Conservation (phyloP, 2,329 filamentous ascomycete species). For the Xylariaceae sp. region DNA sequence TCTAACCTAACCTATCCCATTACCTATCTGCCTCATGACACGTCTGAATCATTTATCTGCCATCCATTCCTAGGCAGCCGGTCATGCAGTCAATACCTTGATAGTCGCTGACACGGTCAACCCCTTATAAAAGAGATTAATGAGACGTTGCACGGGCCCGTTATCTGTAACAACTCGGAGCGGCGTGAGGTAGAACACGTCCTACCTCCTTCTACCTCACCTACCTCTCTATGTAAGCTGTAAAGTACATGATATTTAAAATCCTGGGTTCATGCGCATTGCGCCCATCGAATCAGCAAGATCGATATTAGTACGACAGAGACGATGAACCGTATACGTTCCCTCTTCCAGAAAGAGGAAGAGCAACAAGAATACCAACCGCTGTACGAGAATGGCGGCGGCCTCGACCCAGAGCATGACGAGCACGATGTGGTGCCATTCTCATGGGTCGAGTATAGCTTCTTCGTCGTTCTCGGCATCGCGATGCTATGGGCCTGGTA, state of each 20-base stretch:
- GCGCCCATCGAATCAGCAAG: background rate
- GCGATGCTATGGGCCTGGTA: slow-evolving; percentile 98
- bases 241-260: no score
- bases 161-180: no score
- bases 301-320: background rate
- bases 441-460: slow-evolving; percentile 78
- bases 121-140: no score
- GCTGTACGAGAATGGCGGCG: slow-evolving; percentile 26
- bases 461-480: slow-evolving; percentile 80
- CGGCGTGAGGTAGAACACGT: no score
- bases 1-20: slow-evolving; percentile 12
- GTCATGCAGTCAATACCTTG: no score
- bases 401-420: slow-evolving; percentile 16
- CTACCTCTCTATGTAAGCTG: no score
- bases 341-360: slow-evolving; percentile 31
- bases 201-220: no score
- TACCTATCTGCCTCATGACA: slow-evolving; percentile 12
- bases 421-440: slow-evolving; percentile 50
- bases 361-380: slow-evolving; percentile 32
- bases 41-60: no score
- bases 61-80: no score
- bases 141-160: no score
- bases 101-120: no score
- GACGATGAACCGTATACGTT: slow-evolving; percentile 36
- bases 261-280: slow-evolving; percentile 9